These are phyloP conservation scores for Colletotrichum australisinense DNA, from an alignment of 2,329 filamentous ascomycete genomes.

Conservation along the genomic window DNA sequence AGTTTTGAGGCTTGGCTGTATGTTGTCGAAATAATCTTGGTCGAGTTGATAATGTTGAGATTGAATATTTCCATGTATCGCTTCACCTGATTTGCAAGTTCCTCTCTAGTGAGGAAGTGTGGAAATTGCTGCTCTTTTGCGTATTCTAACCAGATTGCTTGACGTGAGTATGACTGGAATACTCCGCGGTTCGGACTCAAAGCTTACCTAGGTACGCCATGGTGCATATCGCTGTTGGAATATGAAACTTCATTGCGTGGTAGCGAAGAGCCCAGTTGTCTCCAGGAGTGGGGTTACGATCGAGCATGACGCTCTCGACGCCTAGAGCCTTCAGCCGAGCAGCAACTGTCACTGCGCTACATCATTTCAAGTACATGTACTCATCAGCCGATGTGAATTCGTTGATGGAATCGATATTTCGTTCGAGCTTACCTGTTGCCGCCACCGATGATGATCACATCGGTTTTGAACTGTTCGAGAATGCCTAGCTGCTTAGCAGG, in stretches of 20 bases:
- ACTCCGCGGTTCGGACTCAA: neutral
- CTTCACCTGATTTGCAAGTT: slow-evolving; percentile 40
- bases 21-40: slow-evolving; percentile 40
- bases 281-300: slow-evolving; percentile 47
- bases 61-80: slow-evolving; percentile 44
- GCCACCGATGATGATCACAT: slow-evolving; percentile 48
- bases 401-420: neutral
- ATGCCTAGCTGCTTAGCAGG: slow-evolving; percentile 37
- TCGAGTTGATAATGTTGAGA: slow-evolving; percentile 43
- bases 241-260: slow-evolving; percentile 50
- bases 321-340: slow-evolving; percentile 52
- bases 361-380: neutral
- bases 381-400: neutral
- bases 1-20: slow-evolving; percentile 39
- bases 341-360: slow-evolving; percentile 43
- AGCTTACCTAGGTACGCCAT: slow-evolving; percentile 47
- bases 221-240: slow-evolving; percentile 48
- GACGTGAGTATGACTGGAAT: neutral
- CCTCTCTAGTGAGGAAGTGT: slow-evolving; percentile 39
- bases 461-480: slow-evolving; percentile 40
- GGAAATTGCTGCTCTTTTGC: slow-evolving; percentile 9
- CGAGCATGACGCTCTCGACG: slow-evolving; percentile 48
- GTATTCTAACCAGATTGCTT: neutral
- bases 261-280: slow-evolving; percentile 54
- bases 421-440: slow-evolving; percentile 44